Evolutionary conservation across 192 early-diverging fungal genomes (phyloP).

Genomic region (Globomyces pollinis-pini): DNA sequence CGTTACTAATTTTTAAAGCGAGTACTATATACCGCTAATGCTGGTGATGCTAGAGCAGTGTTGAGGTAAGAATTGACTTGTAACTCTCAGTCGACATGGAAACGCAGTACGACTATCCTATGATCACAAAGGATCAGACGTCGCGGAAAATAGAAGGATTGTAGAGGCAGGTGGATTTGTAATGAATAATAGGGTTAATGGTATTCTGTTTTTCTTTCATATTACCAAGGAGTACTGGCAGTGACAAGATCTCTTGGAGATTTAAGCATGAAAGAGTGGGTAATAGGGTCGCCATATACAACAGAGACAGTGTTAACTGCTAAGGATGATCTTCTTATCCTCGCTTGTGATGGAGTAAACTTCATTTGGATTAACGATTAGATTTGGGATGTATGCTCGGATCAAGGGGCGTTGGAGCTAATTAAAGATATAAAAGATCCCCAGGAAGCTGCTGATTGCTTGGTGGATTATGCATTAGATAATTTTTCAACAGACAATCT

Average conservation of each 20-base stretch:
- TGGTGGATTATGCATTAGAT: conserved; percentile 79
- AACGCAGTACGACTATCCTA: conserved; percentile 83
- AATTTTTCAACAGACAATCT: conserved; percentile 96
- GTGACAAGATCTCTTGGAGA: conserved; percentile 96
- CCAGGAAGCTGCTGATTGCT: conserved; percentile 63
- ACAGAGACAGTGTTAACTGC: conserved; percentile 75
- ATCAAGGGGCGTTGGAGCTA: conserved; percentile 87
- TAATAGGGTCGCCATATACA: conserved; percentile 92
- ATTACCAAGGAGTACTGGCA: conserved; percentile 79
- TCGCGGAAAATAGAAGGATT: conserved; percentile 81
- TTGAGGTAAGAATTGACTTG: conserved; percentile 47
- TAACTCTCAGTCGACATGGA: conserved; percentile 64
- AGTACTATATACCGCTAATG: conserved; percentile 90
- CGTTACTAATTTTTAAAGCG: conserved; percentile 39
- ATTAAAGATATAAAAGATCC: conserved; percentile 70
- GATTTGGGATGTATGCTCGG: conserved; percentile 97
- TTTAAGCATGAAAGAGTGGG: conserved; percentile 91
- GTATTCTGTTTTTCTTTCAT: conserved; percentile 36
- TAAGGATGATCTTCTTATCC: conserved; percentile 74
- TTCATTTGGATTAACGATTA: conserved; percentile 20
- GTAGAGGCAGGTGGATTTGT: conserved; percentile 92
- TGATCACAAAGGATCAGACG: conserved; percentile 96
- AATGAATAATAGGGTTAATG: conserved; percentile 97
- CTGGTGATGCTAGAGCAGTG: conserved; percentile 93
- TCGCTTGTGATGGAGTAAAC: conserved; percentile 95